Conservation (phyloP, 805 yeast genomes). For the Candida berthetii region DNA sequence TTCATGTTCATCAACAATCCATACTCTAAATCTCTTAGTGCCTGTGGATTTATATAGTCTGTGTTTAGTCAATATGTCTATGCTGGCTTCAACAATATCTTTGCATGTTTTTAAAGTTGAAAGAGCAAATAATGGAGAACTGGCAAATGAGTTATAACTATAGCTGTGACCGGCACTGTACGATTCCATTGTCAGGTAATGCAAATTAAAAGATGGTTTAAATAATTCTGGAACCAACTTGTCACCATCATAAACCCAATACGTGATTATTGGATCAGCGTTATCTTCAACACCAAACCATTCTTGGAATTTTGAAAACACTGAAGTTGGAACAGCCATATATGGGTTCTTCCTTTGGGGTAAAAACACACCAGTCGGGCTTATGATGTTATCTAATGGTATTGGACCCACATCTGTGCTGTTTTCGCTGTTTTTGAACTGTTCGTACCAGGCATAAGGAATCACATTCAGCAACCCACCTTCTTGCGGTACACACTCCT, state of each 20-base stretch:
- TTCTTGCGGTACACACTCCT: too few relatives aligned
- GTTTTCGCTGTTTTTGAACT: background rate
- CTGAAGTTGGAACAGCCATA: slow-evolving; percentile 33
- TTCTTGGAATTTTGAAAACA: slow-evolving; percentile 36
- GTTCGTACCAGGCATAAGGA: slow-evolving; percentile 24
- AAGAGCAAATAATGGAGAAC: slow-evolving; percentile 21
- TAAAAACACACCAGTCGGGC: slow-evolving; percentile 36
- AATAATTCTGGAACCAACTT: slow-evolving; percentile 27
- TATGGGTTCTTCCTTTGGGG: slow-evolving; percentile 23
- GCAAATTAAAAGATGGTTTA: slow-evolving; percentile 28
- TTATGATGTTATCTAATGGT: slow-evolving; percentile 37
- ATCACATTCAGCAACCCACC: slow-evolving; percentile 45
- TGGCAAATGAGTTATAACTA: slow-evolving; percentile 2
- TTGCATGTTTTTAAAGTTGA: slow-evolving; percentile 24
- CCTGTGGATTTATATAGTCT: background rate
- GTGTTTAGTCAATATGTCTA: slow-evolving; percentile 10
- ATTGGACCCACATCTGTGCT: slow-evolving; percentile 24
- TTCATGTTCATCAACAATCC: slow-evolving; percentile 14
- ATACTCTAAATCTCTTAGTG: slow-evolving; percentile 12
- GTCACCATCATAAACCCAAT: slow-evolving; percentile 22
- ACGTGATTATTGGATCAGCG: slow-evolving; percentile 31
- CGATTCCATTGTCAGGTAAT: slow-evolving; percentile 22
- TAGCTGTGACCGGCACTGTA: slow-evolving; percentile 4
- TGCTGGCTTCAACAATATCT: slow-evolving; percentile 11
- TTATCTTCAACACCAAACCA: slow-evolving; percentile 49